Conservation (phyloP, 2,329 filamentous ascomycete species). For the Monosporascus cannonballus region DNA sequence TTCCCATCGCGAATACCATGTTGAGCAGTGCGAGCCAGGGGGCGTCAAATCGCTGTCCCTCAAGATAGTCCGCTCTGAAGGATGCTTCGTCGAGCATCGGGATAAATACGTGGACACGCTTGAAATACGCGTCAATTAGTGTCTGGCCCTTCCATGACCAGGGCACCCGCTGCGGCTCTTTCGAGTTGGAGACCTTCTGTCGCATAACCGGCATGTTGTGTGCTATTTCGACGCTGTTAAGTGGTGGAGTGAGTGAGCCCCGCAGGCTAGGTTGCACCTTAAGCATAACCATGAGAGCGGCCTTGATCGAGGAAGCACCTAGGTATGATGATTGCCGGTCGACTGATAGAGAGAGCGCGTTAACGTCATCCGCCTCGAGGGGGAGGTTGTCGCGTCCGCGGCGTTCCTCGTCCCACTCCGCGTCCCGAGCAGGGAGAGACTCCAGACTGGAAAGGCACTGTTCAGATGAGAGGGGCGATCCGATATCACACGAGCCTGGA, state of each 20-base stretch:
- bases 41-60: constrained; percentile 56
- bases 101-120: constrained; percentile 63
- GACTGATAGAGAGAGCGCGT: constrained; percentile 56
- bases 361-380: constrained; percentile 65
- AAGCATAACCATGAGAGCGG: constrained; percentile 65
- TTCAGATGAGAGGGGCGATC: constrained; percentile 45
- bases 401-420: constrained; percentile 62
- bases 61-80: constrained; percentile 60
- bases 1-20: constrained; percentile 71
- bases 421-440: constrained; percentile 59
- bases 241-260: constrained; percentile 38
- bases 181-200: constrained; percentile 36
- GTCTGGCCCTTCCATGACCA: constrained; percentile 62
- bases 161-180: constrained; percentile 44
- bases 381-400: constrained; percentile 49
- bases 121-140: constrained; percentile 70
- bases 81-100: constrained; percentile 68
- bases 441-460: constrained; percentile 50
- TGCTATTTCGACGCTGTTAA: constrained; percentile 40
- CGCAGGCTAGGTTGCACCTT: constrained; percentile 45
- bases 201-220: constrained; percentile 38
- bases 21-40: constrained; percentile 70
- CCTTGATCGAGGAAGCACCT: constrained; percentile 69
- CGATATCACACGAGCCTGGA: constrained; percentile 40
- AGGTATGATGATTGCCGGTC: constrained; percentile 61